Evolutionary conservation across 1,284 basidiomycete species (phyloP).

Genomic region (Leccinum fuscescens): DNA sequence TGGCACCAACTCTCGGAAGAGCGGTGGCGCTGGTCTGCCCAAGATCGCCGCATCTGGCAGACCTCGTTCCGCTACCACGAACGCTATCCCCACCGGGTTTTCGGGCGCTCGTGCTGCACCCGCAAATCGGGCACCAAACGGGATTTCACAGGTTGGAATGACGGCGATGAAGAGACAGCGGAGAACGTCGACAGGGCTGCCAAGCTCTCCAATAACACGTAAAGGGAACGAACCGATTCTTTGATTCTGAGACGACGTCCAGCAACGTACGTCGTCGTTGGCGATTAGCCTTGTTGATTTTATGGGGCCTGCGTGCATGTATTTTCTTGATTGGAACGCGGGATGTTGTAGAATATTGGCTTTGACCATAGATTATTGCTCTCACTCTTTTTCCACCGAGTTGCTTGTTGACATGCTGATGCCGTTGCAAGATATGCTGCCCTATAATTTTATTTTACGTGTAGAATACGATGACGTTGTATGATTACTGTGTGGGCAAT

Average conservation of each 20-base stretch:
- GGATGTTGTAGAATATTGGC: constrained; percentile 32
- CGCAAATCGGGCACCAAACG: constrained; percentile 30
- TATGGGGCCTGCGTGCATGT: constrained; percentile 28
- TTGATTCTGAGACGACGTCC: constrained; percentile 12
- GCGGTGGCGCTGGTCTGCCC: constrained; percentile 51
- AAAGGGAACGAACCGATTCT: constrained; percentile 33
- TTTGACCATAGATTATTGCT: constrained; percentile 32
- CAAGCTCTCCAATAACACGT: constrained; percentile 36
- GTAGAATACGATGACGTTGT: constrained; percentile 33
- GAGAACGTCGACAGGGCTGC: constrained; percentile 62
- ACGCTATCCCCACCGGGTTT: constrained; percentile 48
- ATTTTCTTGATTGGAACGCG: constrained; percentile 35
- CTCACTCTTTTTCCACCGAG: constrained; percentile 3
- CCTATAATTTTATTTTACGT: constrained; percentile 33
- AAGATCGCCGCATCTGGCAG: constrained; percentile 70
- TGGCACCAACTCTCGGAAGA: constrained; percentile 57
- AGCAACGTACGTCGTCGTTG: constrained; percentile 5
- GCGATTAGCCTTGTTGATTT: constrained; percentile 2
- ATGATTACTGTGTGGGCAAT: constrained; percentile 25
- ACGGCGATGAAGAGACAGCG: constrained; percentile 75
- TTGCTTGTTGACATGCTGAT: constrained; percentile 24
- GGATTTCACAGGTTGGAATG: constrained; percentile 27
- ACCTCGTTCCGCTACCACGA: constrained; percentile 45
- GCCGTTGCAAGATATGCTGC: constrained; percentile 27
- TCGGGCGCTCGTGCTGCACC: constrained; percentile 42